A percentile compares a stretch with the other conserved stretches of the same genome.
phyloP scores from a whole-genome alignment of 805 yeast genomes.

The Ogataea dorogensis region DNA sequence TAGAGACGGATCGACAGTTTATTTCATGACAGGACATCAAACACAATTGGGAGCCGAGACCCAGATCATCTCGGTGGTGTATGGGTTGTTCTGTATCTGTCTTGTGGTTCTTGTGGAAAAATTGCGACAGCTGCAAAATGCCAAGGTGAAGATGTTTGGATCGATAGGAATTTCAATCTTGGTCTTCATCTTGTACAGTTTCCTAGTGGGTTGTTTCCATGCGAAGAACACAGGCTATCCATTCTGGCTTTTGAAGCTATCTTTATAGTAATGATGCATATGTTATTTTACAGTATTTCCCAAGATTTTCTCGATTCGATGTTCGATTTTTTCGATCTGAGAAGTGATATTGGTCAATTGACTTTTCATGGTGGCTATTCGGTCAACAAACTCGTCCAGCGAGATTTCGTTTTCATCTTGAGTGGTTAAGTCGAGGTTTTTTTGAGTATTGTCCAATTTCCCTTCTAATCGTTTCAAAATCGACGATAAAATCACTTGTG shows the following conservation, averaged over 20 bases:
- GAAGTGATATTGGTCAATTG: constrained; percentile 25
- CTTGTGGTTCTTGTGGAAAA: constrained; percentile 58
- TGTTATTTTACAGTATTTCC: constrained; percentile 12
- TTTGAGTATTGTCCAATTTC: constrained; percentile 27
- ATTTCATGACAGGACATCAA: constrained; percentile 59
- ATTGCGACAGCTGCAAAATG: constrained; percentile 48
- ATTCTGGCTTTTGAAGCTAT: constrained; percentile 43
- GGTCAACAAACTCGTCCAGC: constrained; percentile 22
- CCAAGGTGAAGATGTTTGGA: constrained; percentile 48
- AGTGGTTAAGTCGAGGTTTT: constrained; percentile 12
- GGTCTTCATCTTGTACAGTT: constrained; percentile 59
- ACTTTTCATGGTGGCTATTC: constrained; percentile 26
- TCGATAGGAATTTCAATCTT: constrained; percentile 43
- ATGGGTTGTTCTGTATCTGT: constrained; percentile 64
- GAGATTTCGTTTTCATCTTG: constrained; percentile 4
- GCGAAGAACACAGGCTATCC: constrained; percentile 79
- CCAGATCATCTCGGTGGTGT: constrained; percentile 73
- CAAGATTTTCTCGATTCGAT: constrained; percentile 32
- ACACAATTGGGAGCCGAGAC: constrained; percentile 86
- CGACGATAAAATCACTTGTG: constrained; percentile 52
- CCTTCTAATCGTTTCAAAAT: constrained; percentile 42
- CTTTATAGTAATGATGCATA: constrained; percentile 11
- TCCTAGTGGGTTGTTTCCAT: constrained; percentile 62
- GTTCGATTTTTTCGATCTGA: constrained; percentile 38
- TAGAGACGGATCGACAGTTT: constrained; percentile 37